phyloP scores from a whole-genome alignment of 352 stramenopile genomes.

The Thalassiosira hispida region DNA sequence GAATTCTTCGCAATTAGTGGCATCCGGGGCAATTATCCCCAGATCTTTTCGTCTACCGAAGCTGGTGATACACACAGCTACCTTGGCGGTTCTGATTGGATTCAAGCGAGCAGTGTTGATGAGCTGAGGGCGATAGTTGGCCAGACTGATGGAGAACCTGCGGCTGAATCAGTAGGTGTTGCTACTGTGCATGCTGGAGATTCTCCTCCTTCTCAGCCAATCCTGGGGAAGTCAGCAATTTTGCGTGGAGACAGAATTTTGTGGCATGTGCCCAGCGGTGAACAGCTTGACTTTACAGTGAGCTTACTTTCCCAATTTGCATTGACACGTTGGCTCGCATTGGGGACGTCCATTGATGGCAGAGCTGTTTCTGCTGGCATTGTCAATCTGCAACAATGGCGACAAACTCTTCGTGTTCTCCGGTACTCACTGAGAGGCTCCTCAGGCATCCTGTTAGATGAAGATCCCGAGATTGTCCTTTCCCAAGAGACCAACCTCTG shows the following conservation, averaged over 20 bases:
- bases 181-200: background rate
- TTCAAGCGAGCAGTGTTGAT: background rate
- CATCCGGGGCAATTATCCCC: constrained; percentile 47
- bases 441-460: constrained; percentile 70
- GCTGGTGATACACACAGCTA: constrained; percentile 3
- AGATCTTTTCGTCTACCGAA: constrained; percentile 31
- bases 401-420: constrained; percentile 60
- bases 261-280: constrained; percentile 74
- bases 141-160: background rate
- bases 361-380: background rate
- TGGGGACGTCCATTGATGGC: constrained; percentile 23
- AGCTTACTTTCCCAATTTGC: constrained; percentile 57
- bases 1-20: constrained; percentile 41
- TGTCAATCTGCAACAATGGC: constrained; percentile 56
- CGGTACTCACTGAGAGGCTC: constrained; percentile 79
- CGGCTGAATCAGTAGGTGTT: background rate
- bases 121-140: background rate
- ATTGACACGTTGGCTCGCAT: constrained; percentile 38
- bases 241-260: constrained; percentile 57
- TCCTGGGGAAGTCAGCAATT: constrained; percentile 64
- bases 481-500: constrained; percentile 52
- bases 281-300: constrained; percentile 76
- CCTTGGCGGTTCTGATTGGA: background rate
- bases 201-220: background rate
- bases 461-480: constrained; percentile 53